phyloP scores from a whole-genome alignment of 805 yeast species.

The Wickerhamiella qilinensis region DNA sequence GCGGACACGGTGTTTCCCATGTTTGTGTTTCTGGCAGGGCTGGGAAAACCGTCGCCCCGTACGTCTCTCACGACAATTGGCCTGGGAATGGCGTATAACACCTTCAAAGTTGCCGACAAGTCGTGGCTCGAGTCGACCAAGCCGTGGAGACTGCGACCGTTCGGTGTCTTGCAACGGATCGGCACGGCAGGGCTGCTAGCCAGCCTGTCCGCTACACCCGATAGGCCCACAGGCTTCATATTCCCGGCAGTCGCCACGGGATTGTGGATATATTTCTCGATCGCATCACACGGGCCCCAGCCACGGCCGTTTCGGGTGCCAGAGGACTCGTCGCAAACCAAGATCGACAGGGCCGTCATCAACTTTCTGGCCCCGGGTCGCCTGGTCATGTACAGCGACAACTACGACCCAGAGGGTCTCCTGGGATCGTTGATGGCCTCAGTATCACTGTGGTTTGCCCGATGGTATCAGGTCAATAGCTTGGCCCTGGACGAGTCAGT shows the following conservation, averaged over 20 bases:
- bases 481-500: slow-evolving; percentile 14
- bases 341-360: slow-evolving; percentile 14
- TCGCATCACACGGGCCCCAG: slow-evolving; percentile 14
- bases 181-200: slow-evolving; percentile 16
- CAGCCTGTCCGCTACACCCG: slow-evolving; percentile 7
- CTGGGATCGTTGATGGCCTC: slow-evolving; percentile 23
- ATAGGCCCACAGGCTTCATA: slow-evolving; percentile 5
- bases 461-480: slow-evolving; percentile 16
- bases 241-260: slow-evolving; percentile 15
- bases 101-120: slow-evolving; percentile 4
- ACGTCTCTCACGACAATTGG: slow-evolving; percentile 14
- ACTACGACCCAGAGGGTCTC: slow-evolving; percentile 25
- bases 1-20: slow-evolving; percentile 21
- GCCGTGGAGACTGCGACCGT: slow-evolving; percentile 9
- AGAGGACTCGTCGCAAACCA: slow-evolving; percentile 20
- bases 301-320: slow-evolving; percentile 17
- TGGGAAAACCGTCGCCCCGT: slow-evolving; percentile 11
- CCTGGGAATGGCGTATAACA: slow-evolving; percentile 18
- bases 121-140: slow-evolving; percentile 5
- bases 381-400: slow-evolving; percentile 12
- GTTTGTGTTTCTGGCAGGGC: slow-evolving; percentile 18
- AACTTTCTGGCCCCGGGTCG: background rate
- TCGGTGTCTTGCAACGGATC: slow-evolving; percentile 20
- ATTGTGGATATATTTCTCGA: slow-evolving; percentile 17
- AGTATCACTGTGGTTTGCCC: slow-evolving; percentile 24